These are phyloP conservation scores for Fusarium miscanthi DNA, from an alignment of 2,329 filamentous ascomycete species.

Conservation along the genomic window DNA sequence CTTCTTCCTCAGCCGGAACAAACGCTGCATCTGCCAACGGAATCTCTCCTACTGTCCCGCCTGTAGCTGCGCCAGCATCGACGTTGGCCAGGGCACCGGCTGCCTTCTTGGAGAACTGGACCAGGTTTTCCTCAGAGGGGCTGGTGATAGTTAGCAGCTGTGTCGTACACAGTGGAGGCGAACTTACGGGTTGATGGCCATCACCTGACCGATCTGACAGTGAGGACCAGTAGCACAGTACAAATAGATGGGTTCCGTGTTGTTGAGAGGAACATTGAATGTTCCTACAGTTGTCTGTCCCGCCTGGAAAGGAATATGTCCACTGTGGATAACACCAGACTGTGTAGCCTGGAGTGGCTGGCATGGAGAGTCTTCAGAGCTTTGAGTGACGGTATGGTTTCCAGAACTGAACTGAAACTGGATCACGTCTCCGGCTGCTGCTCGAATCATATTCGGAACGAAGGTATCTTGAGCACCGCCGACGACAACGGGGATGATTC, in stretches of 20 bases:
- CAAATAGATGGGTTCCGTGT: constrained; percentile 59
- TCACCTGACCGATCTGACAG: constrained; percentile 62
- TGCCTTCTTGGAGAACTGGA: constrained; percentile 34
- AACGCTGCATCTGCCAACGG: constrained; percentile 37
- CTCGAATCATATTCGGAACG: constrained; percentile 51
- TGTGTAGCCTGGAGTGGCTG: constrained; percentile 51
- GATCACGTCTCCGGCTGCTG: constrained; percentile 52
- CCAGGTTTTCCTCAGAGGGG: constrained; percentile 32
- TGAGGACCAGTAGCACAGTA: constrained; percentile 63
- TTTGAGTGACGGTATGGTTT: constrained; percentile 59
- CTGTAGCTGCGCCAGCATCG: constrained; percentile 31
- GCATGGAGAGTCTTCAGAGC: constrained; percentile 50
- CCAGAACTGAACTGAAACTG: constrained; percentile 57
- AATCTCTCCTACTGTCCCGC: constrained; percentile 39
- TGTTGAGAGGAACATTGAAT: constrained; percentile 60
- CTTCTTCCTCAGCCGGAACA: constrained; percentile 25
- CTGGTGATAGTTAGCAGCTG: not conserved
- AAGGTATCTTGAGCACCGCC: constrained; percentile 53
- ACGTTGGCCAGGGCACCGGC: constrained; percentile 34
- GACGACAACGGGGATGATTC: constrained; percentile 50
- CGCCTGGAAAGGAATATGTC: constrained; percentile 53
- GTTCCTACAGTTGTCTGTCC: constrained; percentile 54
- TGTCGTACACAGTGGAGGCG: accelerated
- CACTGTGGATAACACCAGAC: constrained; percentile 52
- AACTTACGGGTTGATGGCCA: constrained; percentile 61